Base-by-base conservation (phyloP, 2,329 filamentous ascomycete species). In the Aspergillus neoniger region DNA sequence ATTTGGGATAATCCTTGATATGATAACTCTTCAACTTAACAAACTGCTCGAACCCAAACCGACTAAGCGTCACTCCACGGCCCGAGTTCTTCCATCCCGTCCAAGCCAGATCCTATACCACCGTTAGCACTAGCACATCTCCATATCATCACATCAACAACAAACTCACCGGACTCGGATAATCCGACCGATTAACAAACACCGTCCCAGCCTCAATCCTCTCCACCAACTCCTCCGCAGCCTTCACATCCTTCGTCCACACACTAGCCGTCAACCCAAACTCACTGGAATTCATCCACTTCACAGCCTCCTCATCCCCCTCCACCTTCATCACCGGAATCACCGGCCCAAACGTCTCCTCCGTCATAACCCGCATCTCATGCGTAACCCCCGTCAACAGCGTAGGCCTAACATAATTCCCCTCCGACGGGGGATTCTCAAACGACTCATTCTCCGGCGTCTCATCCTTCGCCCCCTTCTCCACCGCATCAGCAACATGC, bases 51-150 rank as follows among this genome's bases (percentile, higher is more conserved):
- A 94, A 97, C 14, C 91, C 93, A 70, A 91, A 94, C 68, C 82
- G 88, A 77, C 91, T 92, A 69, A 96, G 80, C 9, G 92, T 96
- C 70, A 91, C 88, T 32, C 93, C 92, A 77, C 91, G 91, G 64
- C 93, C 92, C 58, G 92, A 96, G 73, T 95, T 90, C 81, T 96
- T 97, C 91, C 91, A 96, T 6, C 92, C 93, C 3, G 91, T 92
- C 91, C 91, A 95, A 10, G 91, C 91, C 67, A 95, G 85, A 76
- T 95, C 91, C 91, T 93, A 43, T n/a, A 7, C 2, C 30, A 21
- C 12, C 12, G 4, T 54, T 50, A 50, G 47, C 28, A 32, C 15
- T 50, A 50, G 47, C 28, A 32, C 15, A 30, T 14, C 21, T 23
- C 1, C 32, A 36, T 17, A 50, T 30, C 15, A 32, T 7, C n/a